Conservation (phyloP, 345 rosid species). For the Laguncularia racemosa region DNA sequence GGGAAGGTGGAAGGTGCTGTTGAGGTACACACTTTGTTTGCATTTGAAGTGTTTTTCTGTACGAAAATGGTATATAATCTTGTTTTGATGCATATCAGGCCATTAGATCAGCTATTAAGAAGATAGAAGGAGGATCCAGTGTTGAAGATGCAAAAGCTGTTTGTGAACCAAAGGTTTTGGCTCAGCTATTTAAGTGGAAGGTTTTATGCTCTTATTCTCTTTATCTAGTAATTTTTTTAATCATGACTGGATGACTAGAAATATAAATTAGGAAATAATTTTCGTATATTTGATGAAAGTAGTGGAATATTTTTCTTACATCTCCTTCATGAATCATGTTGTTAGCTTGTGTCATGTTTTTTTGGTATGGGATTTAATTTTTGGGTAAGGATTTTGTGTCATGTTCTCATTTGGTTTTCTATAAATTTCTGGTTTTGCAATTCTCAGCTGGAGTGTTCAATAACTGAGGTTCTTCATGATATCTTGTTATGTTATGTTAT, state of each 20-base stretch:
- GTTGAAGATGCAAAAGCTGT: constrained; percentile 85
- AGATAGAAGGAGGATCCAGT: constrained; percentile 52
- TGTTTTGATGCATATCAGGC: constrained; percentile 37
- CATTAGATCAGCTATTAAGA: constrained; percentile 64
- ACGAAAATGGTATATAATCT: not conserved
- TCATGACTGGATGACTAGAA: too few species aligned
- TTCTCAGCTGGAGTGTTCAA: too few species aligned
- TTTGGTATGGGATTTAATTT: too few species aligned
- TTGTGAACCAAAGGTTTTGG: constrained; percentile 67
- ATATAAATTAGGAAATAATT: not conserved
- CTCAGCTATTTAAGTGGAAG: constrained; percentile 83
- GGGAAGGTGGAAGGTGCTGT: constrained; percentile 81
- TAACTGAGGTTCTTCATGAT: too few species aligned
- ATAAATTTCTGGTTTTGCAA: too few species aligned
- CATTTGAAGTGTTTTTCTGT: constrained; percentile 6
- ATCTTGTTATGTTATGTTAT: too few species aligned
- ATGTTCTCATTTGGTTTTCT: too few species aligned
- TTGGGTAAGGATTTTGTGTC: too few species aligned
- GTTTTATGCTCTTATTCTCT: constrained; percentile 23
- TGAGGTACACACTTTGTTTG: constrained; percentile 42
- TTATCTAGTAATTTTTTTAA: not conserved
- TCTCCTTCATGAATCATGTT: too few species aligned
- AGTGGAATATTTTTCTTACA: too few species aligned
- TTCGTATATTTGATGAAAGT: not conserved
- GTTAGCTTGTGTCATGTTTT: too few species aligned